Conservation (phyloP, 495 filamentous ascomycete genomes). For the Rostrohypoxylon terebratum region DNA sequence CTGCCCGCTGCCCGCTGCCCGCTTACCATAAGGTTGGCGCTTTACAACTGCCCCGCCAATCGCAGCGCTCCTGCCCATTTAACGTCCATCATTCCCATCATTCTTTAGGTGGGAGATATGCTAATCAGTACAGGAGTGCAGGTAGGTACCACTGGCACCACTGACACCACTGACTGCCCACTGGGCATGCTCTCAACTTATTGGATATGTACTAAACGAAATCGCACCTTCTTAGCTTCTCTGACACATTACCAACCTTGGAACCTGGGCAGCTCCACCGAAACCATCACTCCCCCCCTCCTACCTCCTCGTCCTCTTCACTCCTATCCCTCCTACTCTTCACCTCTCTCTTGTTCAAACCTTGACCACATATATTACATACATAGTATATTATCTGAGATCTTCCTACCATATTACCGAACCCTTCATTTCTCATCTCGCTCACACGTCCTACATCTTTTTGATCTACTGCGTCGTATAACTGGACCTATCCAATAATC, state of each 20-base stretch:
- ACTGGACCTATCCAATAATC: conserved; percentile 11
- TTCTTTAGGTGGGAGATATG: neutral
- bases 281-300: conserved; percentile 21
- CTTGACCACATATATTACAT: no score
- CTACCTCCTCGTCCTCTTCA: conserved; percentile 32
- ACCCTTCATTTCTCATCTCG: conserved; percentile 22
- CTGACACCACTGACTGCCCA: neutral
- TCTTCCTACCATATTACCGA: neutral
- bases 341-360: conserved; percentile 27
- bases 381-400: conserved; percentile 6
- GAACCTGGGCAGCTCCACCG: neutral
- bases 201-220: neutral
- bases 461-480: neutral
- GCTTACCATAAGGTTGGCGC: conserved; percentile 18
- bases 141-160: conserved; percentile 15
- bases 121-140: neutral
- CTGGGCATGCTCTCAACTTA: conserved; percentile 6
- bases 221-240: neutral
- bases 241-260: neutral
- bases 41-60: conserved; percentile 29
- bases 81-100: neutral
- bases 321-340: conserved; percentile 13
- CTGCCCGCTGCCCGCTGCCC: neutral
- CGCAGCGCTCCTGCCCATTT: conserved; percentile 3
- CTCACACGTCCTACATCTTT: conserved; percentile 1